Evolutionary conservation across 2,329 filamentous ascomycete species (phyloP), one percentile per base, ranked within the genome.

Genomic region (Fusarium ambrosium): DNA sequence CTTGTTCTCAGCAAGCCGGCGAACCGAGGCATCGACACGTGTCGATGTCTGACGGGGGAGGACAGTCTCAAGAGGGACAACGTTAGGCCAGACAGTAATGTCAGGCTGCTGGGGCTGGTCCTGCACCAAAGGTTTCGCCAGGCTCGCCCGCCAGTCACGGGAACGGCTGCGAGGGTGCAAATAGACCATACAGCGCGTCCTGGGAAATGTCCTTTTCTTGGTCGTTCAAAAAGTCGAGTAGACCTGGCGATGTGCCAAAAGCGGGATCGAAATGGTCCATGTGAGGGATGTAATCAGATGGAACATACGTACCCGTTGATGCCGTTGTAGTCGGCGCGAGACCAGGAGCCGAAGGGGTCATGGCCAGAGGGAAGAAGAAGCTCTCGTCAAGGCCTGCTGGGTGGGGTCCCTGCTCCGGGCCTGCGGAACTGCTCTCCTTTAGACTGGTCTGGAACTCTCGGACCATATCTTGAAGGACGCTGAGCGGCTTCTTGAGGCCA

Each of bases 401-500:
- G 0, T 77, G 75, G 14, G 72, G 62, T 53, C 48, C 48, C 8
- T 71, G 71, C 16, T 77, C 76, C 13, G 74, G 68, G 6, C 74
- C 73, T 32, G 70, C 65, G 4, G 71, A 65, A 39, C 62, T 70
- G 10, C 79, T 74, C 62, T 81, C 80, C 24, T 80, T 79, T 62
- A 79, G 76, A 37, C 77, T 81, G 11, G 78, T 71, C 59, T 80
- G 77, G 66, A 80, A 79, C 66, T 81, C 79, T 8, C 77, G 77
- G 5, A 82, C 79, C 79, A 83, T 81, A 8, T 83, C 79, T 48
- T 80, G 78, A 0, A 83, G 70, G 34, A 83, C 80, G 3, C 74
- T 74, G 14, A 84, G 72, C 18, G 82, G 82, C 36, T 81, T 82
- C 67, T 81, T 79, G n/a, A 84, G 72, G 24, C 82, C 82, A 65